Evolutionary conservation across 805 yeast genomes (phyloP).

Genomic region (Torulaspora delbrueckii): DNA sequence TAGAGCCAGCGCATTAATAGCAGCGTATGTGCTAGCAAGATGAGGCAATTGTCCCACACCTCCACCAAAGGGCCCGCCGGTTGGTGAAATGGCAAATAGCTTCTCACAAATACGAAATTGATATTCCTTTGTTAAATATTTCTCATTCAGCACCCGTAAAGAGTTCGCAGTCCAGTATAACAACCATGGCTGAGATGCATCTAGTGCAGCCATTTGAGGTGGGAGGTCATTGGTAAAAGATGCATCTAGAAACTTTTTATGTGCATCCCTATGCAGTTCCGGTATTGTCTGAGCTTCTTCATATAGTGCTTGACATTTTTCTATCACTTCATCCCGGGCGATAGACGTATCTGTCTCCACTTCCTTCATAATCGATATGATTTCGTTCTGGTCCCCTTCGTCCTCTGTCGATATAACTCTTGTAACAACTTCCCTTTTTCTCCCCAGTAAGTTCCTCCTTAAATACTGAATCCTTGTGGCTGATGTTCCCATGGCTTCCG

Average conservation of each 20-base stretch:
- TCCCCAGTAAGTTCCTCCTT: constrained; percentile 23
- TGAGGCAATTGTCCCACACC: constrained; percentile 81
- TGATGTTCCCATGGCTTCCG: constrained; percentile 1
- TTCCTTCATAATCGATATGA: constrained; percentile 20
- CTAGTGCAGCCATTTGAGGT: constrained; percentile 48
- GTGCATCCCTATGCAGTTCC: constrained; percentile 33
- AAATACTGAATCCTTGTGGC: constrained; percentile 13
- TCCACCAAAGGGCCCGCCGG: constrained; percentile 76
- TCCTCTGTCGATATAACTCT: constrained; percentile 24
- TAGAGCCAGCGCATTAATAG: constrained; percentile 55
- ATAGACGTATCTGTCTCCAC: constrained; percentile 30
- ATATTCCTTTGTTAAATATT: constrained; percentile 23
- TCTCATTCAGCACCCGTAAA: constrained; percentile 38
- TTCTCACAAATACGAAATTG: constrained; percentile 32
- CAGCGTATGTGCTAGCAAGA: constrained; percentile 80
- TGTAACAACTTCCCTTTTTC: constrained; percentile 17
- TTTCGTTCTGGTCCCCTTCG: constrained; percentile 17
- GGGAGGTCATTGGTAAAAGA: constrained; percentile 47
- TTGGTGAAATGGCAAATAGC: constrained; percentile 28
- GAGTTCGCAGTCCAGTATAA: constrained; percentile 76
- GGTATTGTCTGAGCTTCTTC: constrained; percentile 3
- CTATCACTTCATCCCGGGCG: constrained; percentile 25
- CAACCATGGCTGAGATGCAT: constrained; percentile 92
- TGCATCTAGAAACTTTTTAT: constrained; percentile 41
- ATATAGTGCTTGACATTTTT: constrained; percentile 18